Percentiles rank a stretch among this genome's conserved stretches.
Evolutionary conservation across 306 rosid species (phyloP).

Genomic region (Trifolium pratense): DNA sequence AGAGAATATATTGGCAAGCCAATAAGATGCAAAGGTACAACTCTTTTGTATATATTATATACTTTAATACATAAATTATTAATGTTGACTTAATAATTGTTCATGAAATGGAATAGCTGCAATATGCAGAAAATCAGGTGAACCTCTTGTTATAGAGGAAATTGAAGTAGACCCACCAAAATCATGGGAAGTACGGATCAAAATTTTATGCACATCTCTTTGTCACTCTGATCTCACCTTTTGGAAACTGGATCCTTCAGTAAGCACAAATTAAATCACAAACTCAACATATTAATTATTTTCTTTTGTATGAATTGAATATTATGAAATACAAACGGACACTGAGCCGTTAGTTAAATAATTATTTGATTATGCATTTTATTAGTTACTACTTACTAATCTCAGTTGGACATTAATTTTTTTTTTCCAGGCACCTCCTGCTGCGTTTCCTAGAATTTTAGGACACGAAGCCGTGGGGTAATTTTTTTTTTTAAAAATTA

Average conservation of each 20-base stretch:
- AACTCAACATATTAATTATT: no score
- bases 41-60: no score
- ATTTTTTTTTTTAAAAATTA: background rate
- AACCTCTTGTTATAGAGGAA: slow-evolving; percentile 60
- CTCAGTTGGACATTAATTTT: background rate
- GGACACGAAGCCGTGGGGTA: slow-evolving; percentile 84
- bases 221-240: slow-evolving; percentile 60
- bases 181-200: slow-evolving; percentile 66
- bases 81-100: background rate
- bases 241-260: slow-evolving; percentile 49
- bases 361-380: no score
- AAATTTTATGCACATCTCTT: slow-evolving; percentile 62
- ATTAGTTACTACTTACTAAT: no score
- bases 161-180: slow-evolving; percentile 66
- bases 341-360: no score
- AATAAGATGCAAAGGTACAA: slow-evolving; percentile 61
- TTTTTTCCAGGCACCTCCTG: slow-evolving; percentile 29
- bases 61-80: no score
- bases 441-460: slow-evolving; percentile 42
- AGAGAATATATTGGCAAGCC: slow-evolving; percentile 41
- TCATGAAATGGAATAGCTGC: slow-evolving; percentile 59
- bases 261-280: background rate
- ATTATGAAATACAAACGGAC: no score
- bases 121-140: slow-evolving; percentile 57
- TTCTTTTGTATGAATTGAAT: no score